These are phyloP conservation scores for Eucalyptus cloeziana DNA, from an alignment of 345 rosid genomes.

Conservation along the genomic window DNA sequence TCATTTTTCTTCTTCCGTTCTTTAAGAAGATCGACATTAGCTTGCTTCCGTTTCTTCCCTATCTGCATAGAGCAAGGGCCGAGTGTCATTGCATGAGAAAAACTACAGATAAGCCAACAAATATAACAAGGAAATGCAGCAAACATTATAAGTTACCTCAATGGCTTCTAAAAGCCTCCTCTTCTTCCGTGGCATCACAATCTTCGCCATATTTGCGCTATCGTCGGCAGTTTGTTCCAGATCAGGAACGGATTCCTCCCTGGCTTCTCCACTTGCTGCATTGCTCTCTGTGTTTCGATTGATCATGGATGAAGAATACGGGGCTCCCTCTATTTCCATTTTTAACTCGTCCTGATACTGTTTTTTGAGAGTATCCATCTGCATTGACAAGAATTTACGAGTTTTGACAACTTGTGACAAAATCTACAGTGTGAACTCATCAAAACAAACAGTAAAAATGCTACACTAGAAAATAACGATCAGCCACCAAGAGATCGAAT, in stretches of 20 bases:
- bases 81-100: background rate
- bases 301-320: background rate
- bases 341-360: conserved; percentile 79
- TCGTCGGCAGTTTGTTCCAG: conserved; percentile 30
- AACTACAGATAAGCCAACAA: background rate
- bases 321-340: conserved; percentile 37
- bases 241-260: conserved; percentile 23
- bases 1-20: conserved; percentile 37
- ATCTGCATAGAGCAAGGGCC: conserved; percentile 15
- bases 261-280: conserved; percentile 4
- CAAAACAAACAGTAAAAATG: background rate
- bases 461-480: background rate
- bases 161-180: conserved; percentile 57
- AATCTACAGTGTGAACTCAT: background rate
- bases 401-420: background rate
- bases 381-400: conserved; percentile 7
- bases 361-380: conserved; percentile 69
- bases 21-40: conserved; percentile 25
- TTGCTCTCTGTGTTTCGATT: conserved; percentile 6
- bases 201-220: conserved; percentile 8
- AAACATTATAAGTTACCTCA: conserved; percentile 24
- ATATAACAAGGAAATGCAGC: background rate
- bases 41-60: conserved; percentile 25
- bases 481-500: background rate
- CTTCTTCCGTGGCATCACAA: conserved; percentile 54